Evolutionary conservation across 345 rosid species (phyloP).

Genomic region (Angophora floribunda): DNA sequence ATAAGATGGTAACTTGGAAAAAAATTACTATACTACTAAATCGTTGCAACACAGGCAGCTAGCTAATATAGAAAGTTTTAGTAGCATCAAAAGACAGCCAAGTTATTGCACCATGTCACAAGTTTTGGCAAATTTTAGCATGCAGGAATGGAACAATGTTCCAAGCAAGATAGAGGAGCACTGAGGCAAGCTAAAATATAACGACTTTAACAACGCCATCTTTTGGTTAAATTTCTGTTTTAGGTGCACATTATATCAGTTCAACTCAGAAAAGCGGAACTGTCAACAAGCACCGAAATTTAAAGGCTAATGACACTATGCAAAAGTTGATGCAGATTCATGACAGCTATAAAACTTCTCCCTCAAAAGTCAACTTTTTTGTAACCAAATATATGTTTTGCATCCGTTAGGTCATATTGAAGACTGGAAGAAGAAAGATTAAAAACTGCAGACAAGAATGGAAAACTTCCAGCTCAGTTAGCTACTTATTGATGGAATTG

Average conservation of each 20-base stretch:
- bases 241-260: background rate
- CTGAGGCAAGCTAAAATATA: background rate
- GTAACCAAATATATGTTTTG: background rate
- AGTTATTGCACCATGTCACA: background rate
- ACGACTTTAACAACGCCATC: background rate
- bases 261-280: background rate
- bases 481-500: background rate
- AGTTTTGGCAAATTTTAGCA: background rate
- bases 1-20: background rate
- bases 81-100: background rate
- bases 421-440: background rate
- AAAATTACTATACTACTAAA: background rate
- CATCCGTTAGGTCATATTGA: background rate
- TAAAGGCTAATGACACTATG: background rate
- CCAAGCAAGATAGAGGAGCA: background rate
- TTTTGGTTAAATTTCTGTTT: background rate
- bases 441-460: background rate
- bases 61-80: background rate
- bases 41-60: background rate
- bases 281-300: background rate
- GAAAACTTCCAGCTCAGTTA: background rate
- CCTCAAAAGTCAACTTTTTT: background rate
- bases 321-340: background rate
- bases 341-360: background rate
- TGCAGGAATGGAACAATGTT: background rate